A percentile compares a stretch with the other conserved stretches of the same genome.
These are phyloP conservation scores for Biscogniauxia marginata DNA, from an alignment of 2,329 filamentous ascomycete genomes.

Conservation along the genomic window DNA sequence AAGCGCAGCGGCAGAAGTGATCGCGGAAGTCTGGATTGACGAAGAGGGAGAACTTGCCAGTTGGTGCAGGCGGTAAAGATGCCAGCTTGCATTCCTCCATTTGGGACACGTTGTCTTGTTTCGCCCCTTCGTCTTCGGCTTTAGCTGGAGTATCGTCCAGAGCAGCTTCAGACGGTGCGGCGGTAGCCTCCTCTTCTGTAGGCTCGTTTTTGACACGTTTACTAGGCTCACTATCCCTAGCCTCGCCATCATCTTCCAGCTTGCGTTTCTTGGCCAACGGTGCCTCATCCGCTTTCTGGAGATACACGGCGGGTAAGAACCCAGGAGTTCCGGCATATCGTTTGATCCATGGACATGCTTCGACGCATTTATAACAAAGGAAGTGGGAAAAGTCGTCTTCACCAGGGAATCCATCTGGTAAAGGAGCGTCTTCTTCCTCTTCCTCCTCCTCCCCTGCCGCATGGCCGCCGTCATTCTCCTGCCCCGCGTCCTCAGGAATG, in stretches of 20 bases:
- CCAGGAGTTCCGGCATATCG: slow-evolving; percentile 76
- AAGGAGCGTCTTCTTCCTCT: slow-evolving; percentile 61
- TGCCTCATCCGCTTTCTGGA: slow-evolving; percentile 27
- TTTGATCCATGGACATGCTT: slow-evolving; percentile 89
- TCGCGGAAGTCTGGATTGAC: slow-evolving; percentile 76
- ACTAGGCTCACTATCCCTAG: slow-evolving; percentile 32
- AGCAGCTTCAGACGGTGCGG: slow-evolving; percentile 5
- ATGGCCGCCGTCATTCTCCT: slow-evolving; percentile 19
- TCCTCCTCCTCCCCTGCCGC: slow-evolving; percentile 32
- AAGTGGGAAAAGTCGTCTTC: slow-evolving; percentile 90
- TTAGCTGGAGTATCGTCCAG: slow-evolving; percentile 8
- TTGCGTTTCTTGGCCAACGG: slow-evolving; percentile 62
- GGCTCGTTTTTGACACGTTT: slow-evolving; percentile 55
- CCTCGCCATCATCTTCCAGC: slow-evolving; percentile 50
- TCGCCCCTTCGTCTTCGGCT: slow-evolving; percentile 22
- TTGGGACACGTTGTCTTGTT: slow-evolving; percentile 14
- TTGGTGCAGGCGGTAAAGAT: slow-evolving; percentile 55
- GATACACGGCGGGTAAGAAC: slow-evolving; percentile 73
- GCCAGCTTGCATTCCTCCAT: slow-evolving; percentile 56
- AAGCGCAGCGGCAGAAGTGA: slow-evolving; percentile 75
- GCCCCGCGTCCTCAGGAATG: slow-evolving; percentile 47
- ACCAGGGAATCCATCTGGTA: slow-evolving; percentile 81
- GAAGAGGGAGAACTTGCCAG: slow-evolving; percentile 75
- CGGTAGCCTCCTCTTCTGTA: slow-evolving; percentile 12
- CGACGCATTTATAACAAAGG: slow-evolving; percentile 91